Evolutionary conservation across 169 alveolate genomes (phyloP), one percentile per base, ranked within the genome.

Genomic region (Plasmodium gallinaceum): DNA sequence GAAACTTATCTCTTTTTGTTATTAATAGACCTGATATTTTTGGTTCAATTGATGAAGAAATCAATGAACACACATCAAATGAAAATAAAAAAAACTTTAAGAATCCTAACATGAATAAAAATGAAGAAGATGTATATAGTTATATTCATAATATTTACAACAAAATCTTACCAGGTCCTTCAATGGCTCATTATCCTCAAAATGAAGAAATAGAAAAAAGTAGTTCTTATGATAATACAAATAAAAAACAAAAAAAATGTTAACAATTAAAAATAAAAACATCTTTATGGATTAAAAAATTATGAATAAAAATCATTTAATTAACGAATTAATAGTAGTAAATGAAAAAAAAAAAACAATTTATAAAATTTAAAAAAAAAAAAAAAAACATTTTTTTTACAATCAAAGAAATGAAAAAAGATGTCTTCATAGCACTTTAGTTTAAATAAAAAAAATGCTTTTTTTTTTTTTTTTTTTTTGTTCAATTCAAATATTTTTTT

Each of bases 1-100:
- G 94, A 42, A 95, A 97, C 74, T 93, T 97, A 51, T 95, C 97
- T 0, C 93, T 92, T 60, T 96, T 97, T 93, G 98, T 96, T 54
- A 92, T 97, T 18, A 95, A 95, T 92, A 91, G 98, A 37, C 98
- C 98, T 0, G 98, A 97, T 75, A 92, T 97, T 14, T 97, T 96
- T 74, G 98, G 98, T 10, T 92, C 98, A 24, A 95, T 96, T n/a
- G 98, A 96, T 57, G 98, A 96, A 54, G 97, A 94, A 72, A 97
- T 95, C 10, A 87, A 72, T 80, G 89, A 60, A 20, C 85, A 66
- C 37, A 70, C 76, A 61, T 61, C 71, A 74, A 54, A 57, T 65
- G 90, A 70, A 74, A 91, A 75, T 71, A 74, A 60, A 61, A 71
- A 58, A 69, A 73, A 48, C 42, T 43, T 88, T 7, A 57, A 52